These are phyloP conservation scores for Arachis monticola DNA, from an alignment of 331 rosid genomes.

Conservation along the genomic window DNA sequence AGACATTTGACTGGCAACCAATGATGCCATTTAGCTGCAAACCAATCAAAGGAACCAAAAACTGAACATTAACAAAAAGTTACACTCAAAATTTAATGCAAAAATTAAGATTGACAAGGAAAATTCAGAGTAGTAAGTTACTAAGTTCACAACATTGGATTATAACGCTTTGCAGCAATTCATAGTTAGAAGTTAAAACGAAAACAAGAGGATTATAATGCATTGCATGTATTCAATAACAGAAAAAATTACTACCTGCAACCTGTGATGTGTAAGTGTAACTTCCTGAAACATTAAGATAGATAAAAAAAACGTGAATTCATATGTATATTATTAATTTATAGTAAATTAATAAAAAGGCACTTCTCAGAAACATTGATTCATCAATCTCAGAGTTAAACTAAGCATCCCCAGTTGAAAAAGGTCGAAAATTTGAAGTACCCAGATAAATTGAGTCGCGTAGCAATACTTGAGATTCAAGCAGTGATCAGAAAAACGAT, in stretches of 20 bases:
- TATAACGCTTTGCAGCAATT: slow-evolving; percentile 33
- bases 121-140: slow-evolving; percentile 13
- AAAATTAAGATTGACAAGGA: too few relatives aligned
- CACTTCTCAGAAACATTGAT: slow-evolving; percentile 42
- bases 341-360: not conserved
- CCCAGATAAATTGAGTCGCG: slow-evolving; percentile 42
- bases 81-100: not conserved
- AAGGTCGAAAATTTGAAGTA: slow-evolving; percentile 32
- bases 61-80: slow-evolving; percentile 4
- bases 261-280: slow-evolving; percentile 31
- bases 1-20: slow-evolving; percentile 66
- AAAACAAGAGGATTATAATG: not conserved
- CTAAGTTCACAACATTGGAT: slow-evolving; percentile 41
- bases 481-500: slow-evolving; percentile 56
- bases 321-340: not conserved
- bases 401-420: slow-evolving; percentile 47
- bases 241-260: slow-evolving; percentile 44
- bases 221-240: slow-evolving; percentile 50
- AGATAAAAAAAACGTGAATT: slow-evolving; percentile 19
- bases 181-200: too few relatives aligned
- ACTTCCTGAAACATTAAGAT: slow-evolving; percentile 41
- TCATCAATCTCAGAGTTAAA: slow-evolving; percentile 37
- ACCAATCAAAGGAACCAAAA: not conserved
- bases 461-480: slow-evolving; percentile 39
- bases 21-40: slow-evolving; percentile 82